Percentiles rank a stretch among this genome's conserved stretches.
These are phyloP conservation scores for Aspergillus coremiiformis DNA, from an alignment of 495 filamentous ascomycete genomes.

Conservation along the genomic window DNA sequence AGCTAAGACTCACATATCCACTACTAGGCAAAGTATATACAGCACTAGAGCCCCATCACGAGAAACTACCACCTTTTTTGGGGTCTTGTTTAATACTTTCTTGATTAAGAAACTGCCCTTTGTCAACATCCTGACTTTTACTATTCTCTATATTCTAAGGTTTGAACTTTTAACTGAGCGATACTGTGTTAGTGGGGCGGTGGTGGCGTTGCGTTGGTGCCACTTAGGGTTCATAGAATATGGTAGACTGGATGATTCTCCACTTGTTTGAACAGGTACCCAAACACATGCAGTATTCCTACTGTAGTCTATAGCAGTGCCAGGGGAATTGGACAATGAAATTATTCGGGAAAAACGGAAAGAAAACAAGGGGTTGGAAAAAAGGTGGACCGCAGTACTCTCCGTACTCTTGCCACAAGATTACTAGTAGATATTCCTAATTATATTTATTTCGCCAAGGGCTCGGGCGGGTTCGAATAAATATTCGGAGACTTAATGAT, in stretches of 20 bases:
- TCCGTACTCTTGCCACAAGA: too few species aligned
- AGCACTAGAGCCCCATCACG: slow-evolving; percentile 55
- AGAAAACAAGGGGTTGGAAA: too few species aligned
- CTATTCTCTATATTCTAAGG: slow-evolving; percentile 60
- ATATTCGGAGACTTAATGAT: too few species aligned
- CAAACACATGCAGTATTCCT: too few species aligned
- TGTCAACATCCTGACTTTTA: slow-evolving; percentile 50
- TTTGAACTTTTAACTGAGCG: background rate
- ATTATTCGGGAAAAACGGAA: too few species aligned
- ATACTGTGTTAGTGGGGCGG: background rate
- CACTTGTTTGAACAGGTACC: background rate
- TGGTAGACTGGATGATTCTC: background rate
- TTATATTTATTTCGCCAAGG: too few species aligned
- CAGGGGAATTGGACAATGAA: too few species aligned
- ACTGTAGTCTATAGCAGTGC: too few species aligned
- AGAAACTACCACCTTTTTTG: slow-evolving; percentile 46
- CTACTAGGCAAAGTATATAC: too few species aligned
- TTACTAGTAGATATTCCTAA: too few species aligned
- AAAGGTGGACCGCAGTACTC: too few species aligned
- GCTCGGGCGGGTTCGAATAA: too few species aligned
- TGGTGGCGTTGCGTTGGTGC: background rate
- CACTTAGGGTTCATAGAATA: background rate
- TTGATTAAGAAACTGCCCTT: slow-evolving; percentile 46
- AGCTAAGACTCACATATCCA: slow-evolving; percentile 33
- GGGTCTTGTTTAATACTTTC: slow-evolving; percentile 50